Percentiles rank a stretch among this genome's conserved stretches.
Evolutionary conservation across 2,329 filamentous ascomycete species (phyloP).

Genomic region (Ascochyta rabiei): DNA sequence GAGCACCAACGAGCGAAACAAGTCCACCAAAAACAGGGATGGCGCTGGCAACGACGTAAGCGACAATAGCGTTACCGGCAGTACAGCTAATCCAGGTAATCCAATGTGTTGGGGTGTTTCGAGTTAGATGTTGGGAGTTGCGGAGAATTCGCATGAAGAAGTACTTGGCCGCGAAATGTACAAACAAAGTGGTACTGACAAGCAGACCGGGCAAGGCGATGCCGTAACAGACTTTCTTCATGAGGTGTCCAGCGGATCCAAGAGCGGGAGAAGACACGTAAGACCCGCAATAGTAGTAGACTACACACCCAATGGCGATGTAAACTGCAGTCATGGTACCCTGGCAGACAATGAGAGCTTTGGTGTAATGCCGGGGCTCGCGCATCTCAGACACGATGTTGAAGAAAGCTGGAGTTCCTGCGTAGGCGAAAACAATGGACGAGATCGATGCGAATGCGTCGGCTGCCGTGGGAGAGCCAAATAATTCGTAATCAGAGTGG

Average conservation of each 20-base stretch:
- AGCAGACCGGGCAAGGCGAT: constrained; percentile 62
- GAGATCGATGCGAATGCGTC: constrained; percentile 29
- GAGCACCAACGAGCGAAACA: constrained; percentile 34
- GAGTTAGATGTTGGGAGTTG: constrained; percentile 66
- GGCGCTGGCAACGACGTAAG: constrained; percentile 34
- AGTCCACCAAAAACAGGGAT: constrained; percentile 38
- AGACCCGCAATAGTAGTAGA: constrained; percentile 70
- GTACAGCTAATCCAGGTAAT: constrained; percentile 34
- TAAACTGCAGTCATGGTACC: constrained; percentile 66
- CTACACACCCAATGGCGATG: constrained; percentile 68
- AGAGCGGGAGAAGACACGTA: constrained; percentile 70
- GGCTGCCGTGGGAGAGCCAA: constrained; percentile 21
- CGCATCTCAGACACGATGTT: constrained; percentile 69
- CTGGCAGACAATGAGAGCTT: constrained; percentile 63
- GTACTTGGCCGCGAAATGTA: constrained; percentile 36
- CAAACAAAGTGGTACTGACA: constrained; percentile 30
- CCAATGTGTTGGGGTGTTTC: constrained; percentile 35
- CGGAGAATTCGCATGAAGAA: constrained; percentile 72
- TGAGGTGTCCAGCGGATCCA: constrained; percentile 61
- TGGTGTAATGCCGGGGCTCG: constrained; percentile 64
- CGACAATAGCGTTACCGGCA: constrained; percentile 20
- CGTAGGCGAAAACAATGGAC: constrained; percentile 37
- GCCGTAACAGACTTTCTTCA: constrained; percentile 71
- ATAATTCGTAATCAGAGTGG: constrained; percentile 29
- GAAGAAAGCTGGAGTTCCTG: constrained; percentile 71